Evolutionary conservation across 2,329 filamentous ascomycete species (phyloP).

Genomic region (Phaeosphaeriaceae sp.): DNA sequence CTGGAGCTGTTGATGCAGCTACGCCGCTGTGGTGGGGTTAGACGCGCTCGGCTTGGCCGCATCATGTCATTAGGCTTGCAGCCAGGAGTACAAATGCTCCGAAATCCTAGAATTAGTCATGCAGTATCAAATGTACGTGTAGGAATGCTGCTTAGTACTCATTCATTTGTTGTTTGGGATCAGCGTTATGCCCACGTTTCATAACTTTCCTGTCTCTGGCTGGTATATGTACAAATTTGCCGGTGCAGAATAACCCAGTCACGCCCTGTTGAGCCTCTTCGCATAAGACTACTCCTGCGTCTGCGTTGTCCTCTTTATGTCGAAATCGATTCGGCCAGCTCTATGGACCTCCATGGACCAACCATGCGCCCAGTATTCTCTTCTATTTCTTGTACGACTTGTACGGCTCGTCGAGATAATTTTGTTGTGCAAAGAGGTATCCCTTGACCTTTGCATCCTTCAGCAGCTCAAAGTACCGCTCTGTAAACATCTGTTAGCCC

Average conservation of each 20-base stretch:
- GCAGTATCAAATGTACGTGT: neutral
- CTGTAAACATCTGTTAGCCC: conserved; percentile 54
- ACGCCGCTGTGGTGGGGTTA: conserved; percentile 32
- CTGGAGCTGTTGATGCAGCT: conserved; percentile 30
- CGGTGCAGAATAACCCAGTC: conserved; percentile 16
- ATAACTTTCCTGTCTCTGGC: conserved; percentile 7
- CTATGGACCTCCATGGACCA: neutral
- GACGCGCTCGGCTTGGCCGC: conserved; percentile 27
- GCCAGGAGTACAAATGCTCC: neutral
- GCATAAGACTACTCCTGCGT: neutral
- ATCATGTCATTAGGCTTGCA: conserved; percentile 10
- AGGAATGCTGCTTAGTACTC: conserved; percentile 9
- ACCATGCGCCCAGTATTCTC: neutral
- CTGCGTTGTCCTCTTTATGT: neutral
- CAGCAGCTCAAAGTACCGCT: conserved; percentile 79
- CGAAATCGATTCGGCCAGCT: neutral
- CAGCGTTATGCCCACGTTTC: neutral
- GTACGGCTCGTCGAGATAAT: conserved; percentile 61
- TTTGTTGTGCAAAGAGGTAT: conserved; percentile 79
- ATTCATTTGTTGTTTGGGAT: conserved; percentile 4
- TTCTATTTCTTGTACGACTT: conserved; percentile 52
- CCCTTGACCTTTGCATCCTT: conserved; percentile 79
- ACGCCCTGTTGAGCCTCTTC: neutral
- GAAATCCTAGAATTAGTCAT: neutral
- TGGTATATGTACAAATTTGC: conserved; percentile 41